Percentiles rank a stretch among this genome's conserved stretches.
Conservation (phyloP, 768 basidiomycete species). For the Leccinum subgranulosum region DNA sequence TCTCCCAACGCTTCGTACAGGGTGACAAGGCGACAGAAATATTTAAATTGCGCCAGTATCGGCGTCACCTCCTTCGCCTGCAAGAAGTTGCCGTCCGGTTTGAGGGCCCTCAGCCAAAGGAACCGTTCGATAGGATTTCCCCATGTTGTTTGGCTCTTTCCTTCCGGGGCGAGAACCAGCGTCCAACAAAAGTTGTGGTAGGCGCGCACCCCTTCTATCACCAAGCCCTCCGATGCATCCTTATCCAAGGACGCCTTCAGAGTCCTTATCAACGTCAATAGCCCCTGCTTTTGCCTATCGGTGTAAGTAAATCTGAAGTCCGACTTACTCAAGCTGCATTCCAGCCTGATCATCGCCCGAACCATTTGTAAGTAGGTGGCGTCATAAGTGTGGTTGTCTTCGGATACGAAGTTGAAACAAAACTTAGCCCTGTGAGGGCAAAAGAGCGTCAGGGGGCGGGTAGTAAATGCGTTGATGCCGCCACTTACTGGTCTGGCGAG, state of each 20-base stretch:
- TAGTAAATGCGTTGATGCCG: too few relatives aligned
- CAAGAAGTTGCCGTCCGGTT: background rate
- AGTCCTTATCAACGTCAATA: background rate
- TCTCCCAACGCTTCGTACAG: background rate
- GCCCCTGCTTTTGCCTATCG: background rate
- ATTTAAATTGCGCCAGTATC: background rate
- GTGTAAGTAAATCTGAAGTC: background rate
- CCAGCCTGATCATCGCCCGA: background rate
- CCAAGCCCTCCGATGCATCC: background rate
- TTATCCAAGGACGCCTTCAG: background rate
- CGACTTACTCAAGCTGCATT: background rate
- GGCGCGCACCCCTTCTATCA: background rate
- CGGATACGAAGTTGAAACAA: too few relatives aligned
- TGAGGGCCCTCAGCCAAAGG: background rate
- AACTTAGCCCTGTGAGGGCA: too few relatives aligned
- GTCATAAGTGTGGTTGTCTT: too few relatives aligned
- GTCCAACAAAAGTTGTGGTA: background rate
- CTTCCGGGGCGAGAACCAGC: background rate
- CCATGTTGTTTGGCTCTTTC: background rate
- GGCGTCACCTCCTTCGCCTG: background rate
- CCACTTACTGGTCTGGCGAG: too few relatives aligned
- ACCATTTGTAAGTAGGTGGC: background rate
- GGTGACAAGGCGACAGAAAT: background rate
- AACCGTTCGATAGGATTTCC: background rate
- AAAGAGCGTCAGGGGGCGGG: too few relatives aligned